Evolutionary conservation across 352 stramenopile genomes (phyloP).

Genomic region (Phytophthora capsici): DNA sequence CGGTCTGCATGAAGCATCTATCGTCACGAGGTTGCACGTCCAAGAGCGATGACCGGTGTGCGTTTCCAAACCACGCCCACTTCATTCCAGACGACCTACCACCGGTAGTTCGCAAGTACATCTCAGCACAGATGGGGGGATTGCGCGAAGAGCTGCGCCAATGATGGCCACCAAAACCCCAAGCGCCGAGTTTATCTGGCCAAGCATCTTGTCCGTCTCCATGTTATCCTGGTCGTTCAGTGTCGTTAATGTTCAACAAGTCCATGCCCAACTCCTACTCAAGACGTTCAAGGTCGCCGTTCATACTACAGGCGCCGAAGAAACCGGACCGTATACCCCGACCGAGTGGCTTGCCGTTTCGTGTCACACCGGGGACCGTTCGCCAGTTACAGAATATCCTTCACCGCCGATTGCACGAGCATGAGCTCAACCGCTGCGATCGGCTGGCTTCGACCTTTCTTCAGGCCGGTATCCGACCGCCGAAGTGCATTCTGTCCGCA

Average conservation of each 20-base stretch:
- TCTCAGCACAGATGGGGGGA: neutral
- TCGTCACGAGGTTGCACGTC: neutral
- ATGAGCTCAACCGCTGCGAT: neutral
- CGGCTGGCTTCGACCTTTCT: neutral
- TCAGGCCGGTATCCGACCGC: neutral
- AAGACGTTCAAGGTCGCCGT: neutral
- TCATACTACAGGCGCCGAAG: neutral
- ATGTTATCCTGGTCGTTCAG: neutral
- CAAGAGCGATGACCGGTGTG: constrained; percentile 6
- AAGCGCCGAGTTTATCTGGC: neutral
- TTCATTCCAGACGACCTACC: constrained; percentile 4
- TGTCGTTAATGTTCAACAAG: neutral
- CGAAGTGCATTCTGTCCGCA: neutral
- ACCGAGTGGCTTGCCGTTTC: neutral
- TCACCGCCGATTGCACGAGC: neutral
- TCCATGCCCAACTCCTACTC: neutral
- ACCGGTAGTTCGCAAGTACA: constrained; percentile 1
- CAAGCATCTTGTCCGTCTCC: neutral
- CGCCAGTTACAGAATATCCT: neutral
- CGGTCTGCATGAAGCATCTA: constrained; percentile 16
- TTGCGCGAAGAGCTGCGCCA: neutral
- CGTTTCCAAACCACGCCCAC: constrained; percentile 7
- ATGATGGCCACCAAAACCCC: neutral
- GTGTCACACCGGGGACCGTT: neutral
- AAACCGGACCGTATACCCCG: neutral